Percentiles rank a stretch among this genome's conserved stretches.
Evolutionary conservation across 2,329 filamentous ascomycete species (phyloP).

Genomic region (Shiraia sp.): DNA sequence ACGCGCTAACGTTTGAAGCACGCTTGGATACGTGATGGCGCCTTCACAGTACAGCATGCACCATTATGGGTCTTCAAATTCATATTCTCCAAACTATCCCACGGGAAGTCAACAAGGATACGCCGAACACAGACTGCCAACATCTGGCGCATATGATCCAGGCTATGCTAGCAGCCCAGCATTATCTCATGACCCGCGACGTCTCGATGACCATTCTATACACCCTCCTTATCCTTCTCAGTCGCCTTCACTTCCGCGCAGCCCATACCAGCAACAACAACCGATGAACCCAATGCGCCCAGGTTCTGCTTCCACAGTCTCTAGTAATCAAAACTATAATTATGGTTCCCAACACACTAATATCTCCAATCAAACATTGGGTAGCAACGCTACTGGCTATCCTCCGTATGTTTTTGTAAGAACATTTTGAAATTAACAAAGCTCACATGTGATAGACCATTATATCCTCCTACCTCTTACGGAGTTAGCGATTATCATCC

Average conservation of each 20-base stretch:
- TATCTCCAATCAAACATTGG: constrained; percentile 32
- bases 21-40: constrained; percentile 46
- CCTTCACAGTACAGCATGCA: constrained; percentile 45
- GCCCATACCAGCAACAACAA: constrained; percentile 41
- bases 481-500: constrained; percentile 39
- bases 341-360: constrained; percentile 39
- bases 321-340: constrained; percentile 31
- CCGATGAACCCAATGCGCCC: constrained; percentile 32
- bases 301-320: constrained; percentile 31
- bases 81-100: constrained; percentile 39
- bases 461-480: constrained; percentile 42
- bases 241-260: constrained; percentile 30
- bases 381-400: constrained; percentile 35
- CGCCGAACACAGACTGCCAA: constrained; percentile 30
- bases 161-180: constrained; percentile 33
- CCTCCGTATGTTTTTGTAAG: constrained; percentile 30
- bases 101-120: constrained; percentile 34
- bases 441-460: constrained; percentile 25
- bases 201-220: constrained; percentile 31
- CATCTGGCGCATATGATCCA: constrained; percentile 32
- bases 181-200: constrained; percentile 29
- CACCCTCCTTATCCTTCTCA: constrained; percentile 38
- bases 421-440: not conserved
- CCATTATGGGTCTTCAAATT: constrained; percentile 38
- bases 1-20: constrained; percentile 33